A percentile compares a stretch with the other conserved stretches of the same genome.
phyloP scores from a whole-genome alignment of 176 grass and related monocot genomes.

The Carex myosuroides region DNA sequence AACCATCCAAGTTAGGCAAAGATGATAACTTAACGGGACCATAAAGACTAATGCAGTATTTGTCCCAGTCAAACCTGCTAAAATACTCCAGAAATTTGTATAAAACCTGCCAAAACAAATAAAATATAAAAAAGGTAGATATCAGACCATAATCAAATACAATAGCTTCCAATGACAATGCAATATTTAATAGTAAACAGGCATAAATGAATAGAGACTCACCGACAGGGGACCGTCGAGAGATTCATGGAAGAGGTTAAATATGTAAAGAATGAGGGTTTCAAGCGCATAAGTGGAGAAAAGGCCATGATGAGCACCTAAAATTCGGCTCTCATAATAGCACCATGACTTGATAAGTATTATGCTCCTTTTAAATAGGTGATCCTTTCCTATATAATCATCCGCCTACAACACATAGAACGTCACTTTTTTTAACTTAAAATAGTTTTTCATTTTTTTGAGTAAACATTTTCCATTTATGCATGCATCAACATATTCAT shows the following conservation, averaged over 20 bases:
- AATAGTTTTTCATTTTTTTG: slow-evolving; percentile 8
- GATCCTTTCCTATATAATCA: slow-evolving; percentile 52
- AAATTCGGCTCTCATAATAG: slow-evolving; percentile 87
- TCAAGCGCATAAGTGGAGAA: slow-evolving; percentile 96
- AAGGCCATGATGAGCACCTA: slow-evolving; percentile 82
- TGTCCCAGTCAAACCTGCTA: slow-evolving; percentile 95
- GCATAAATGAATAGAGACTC: slow-evolving; percentile 10
- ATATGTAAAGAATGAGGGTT: slow-evolving; percentile 69
- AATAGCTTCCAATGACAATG: slow-evolving; percentile 14
- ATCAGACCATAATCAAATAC: slow-evolving; percentile 11
- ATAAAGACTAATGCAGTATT: slow-evolving; percentile 68
- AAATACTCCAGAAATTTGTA: slow-evolving; percentile 97
- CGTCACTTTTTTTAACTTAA: background rate
- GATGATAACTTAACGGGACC: slow-evolving; percentile 74
- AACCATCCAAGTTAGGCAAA: slow-evolving; percentile 68
- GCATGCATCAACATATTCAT: slow-evolving; percentile 4
- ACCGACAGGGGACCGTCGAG: slow-evolving; percentile 62
- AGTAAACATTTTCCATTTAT: background rate
- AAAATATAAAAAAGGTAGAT: background rate
- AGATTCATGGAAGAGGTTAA: slow-evolving; percentile 79
- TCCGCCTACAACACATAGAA: slow-evolving; percentile 52
- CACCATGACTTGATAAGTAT: slow-evolving; percentile 94
- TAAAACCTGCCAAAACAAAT: slow-evolving; percentile 56
- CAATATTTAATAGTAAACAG: background rate
- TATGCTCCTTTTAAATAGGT: slow-evolving; percentile 84